Evolutionary conservation across 129 eudicot genomes (phyloP), one percentile per base, ranked within the genome.

Genomic region (Tagetes patula): DNA sequence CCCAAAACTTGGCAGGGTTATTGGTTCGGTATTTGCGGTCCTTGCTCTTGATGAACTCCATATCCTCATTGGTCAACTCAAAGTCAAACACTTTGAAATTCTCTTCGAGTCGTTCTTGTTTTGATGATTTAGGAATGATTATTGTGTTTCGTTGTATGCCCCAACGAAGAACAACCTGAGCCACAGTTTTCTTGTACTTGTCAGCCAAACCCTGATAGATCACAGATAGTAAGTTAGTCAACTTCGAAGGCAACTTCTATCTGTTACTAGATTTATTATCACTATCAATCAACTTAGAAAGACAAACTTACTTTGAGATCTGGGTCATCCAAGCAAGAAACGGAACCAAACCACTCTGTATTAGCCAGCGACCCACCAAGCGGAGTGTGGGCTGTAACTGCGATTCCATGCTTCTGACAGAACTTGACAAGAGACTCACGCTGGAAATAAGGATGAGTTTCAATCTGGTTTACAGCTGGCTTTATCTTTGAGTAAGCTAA

Each of bases 401-500:
- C 83, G 61, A 91, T 50, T 6, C 89, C 93, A 12, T 91, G 97
- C 81, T 88, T 91, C 72, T 91, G 96, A 55, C 97, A 91, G 80
- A 91, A 91, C 71, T 88, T 91, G 62, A 91, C 96, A 43, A 91
- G 97, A 13, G 93, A 88, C 13, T 91, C 93, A 1, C 97, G 96
- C 37, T 91, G 97, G 71, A 91, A 91, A 77, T 91, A 91, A 45
- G 96, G 97, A 78, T 91, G 97, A 50, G 96, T 88, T 67, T 90
- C 96, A 11, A 90, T 90, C 78, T 91, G 97, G 72, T 91, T 88
- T 59, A 91, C 93, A 49, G 97, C 97, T 8, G 97, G 97, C 84
- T 88, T 91, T 58, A 91, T 80, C 80, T 86, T 88, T 38, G 97
- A 80, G 71, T 91, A 91, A 1, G 91, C 97, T 62, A 91, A 74